These are phyloP conservation scores for Talaromyces sp. DNA, from an alignment of 2,329 filamentous ascomycete genomes.

Conservation along the genomic window DNA sequence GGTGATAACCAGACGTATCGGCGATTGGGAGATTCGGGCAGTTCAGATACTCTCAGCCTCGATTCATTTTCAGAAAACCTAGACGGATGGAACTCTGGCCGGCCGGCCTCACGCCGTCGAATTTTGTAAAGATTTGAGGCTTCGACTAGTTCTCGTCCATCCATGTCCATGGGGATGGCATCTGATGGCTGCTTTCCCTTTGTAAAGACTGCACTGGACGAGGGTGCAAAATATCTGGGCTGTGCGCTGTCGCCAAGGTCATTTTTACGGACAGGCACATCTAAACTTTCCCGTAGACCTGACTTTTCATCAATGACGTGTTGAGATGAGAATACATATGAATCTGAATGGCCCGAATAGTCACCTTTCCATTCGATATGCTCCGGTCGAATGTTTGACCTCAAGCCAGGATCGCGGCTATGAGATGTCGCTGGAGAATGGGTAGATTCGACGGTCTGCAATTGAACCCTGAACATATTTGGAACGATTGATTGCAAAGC, in stretches of 20 bases:
- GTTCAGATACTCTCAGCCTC: constrained; percentile 4
- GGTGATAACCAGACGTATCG: background rate
- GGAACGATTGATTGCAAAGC: constrained; percentile 44
- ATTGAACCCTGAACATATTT: background rate
- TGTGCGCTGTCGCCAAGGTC: background rate
- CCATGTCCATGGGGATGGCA: background rate
- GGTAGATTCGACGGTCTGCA: constrained; percentile 1
- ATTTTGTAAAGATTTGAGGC: constrained; percentile 1
- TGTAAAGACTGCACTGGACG: background rate
- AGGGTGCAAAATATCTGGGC: background rate
- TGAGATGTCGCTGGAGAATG: constrained; percentile 4
- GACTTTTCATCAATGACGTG: background rate
- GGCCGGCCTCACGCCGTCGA: background rate
- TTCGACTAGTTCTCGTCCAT: background rate
- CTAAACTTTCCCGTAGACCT: background rate
- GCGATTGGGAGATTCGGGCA: constrained; percentile 5
- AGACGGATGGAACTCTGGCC: background rate
- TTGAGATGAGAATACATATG: background rate
- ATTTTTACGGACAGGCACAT: background rate
- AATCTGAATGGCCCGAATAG: background rate
- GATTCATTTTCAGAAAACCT: constrained; percentile 1
- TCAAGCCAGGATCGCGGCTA: background rate
- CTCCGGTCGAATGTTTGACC: constrained; percentile 1
- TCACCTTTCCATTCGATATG: background rate
- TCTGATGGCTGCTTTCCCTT: background rate